Evolutionary conservation across 371 early-diverging fungal genomes (phyloP), one percentile per base, ranked within the genome.

Genomic region (Furculomyces boomerangus): DNA sequence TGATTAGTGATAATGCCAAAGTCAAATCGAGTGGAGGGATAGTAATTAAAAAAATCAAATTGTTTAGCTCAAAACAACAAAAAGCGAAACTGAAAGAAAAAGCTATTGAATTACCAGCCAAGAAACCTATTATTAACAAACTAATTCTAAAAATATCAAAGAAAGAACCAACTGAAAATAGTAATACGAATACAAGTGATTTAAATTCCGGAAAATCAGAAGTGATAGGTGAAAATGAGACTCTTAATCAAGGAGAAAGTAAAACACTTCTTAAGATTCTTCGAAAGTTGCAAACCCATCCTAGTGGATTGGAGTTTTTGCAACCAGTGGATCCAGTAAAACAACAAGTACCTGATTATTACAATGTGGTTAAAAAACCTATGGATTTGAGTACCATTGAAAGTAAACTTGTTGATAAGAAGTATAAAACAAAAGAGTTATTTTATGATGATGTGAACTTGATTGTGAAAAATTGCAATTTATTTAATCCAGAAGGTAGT

Each of bases 341-440:
- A 10, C 68, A 83, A 18, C 74, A 77, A 2, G 79, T 85, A 45
- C 88, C 86, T 7, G 83, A 84, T 8, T 93, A 93, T 64, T 66
- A 74, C 13, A 75, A 79, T 5, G 74, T 89, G 13, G 80, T 99
- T 68, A 91, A 88, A 63, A 61, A 77, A 28, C 99, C 99, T 0
- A 99, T 99, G 97, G 99, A 99, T 61, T 68, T 99, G 5, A 80
- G 84, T 10, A 99, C 99, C 0, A 83, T 96, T 20, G 88, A 88
- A 56, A 70, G 71, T 44, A 93, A 93, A 63, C 60, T 70, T 13
- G 59, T 46, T 2, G 55, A 60, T 26, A 32, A 27, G 35, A 29
- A 46, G 14, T 70, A 70, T 55, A n/a, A 2, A 1, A 35, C 40
- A 0, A 47, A 56, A 0, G 64, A 66, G 22, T 69, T 67, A 13